These are phyloP conservation scores for Fusarium sp. DNA, from an alignment of 2,329 filamentous ascomycete genomes.

Conservation along the genomic window DNA sequence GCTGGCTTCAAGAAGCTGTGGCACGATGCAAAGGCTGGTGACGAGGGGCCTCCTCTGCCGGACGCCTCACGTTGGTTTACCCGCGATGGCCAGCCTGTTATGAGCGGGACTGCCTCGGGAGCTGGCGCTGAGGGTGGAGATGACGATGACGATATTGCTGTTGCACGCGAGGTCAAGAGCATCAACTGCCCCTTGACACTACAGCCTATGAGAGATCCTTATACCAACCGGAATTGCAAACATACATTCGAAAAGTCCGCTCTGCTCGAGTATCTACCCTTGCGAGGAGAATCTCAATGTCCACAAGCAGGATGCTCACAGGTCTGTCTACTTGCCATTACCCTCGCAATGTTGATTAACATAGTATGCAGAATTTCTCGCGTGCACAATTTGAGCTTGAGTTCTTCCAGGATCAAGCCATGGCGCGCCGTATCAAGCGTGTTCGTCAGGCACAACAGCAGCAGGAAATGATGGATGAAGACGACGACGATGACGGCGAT, in stretches of 20 bases:
- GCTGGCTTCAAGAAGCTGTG: constrained; percentile 69
- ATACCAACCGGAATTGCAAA: constrained; percentile 74
- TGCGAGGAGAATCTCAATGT: constrained; percentile 63
- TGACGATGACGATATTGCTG: constrained; percentile 76
- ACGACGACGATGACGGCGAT: constrained; percentile 43
- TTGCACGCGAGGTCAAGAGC: constrained; percentile 72
- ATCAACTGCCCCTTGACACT: constrained; percentile 79
- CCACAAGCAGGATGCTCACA: constrained; percentile 74
- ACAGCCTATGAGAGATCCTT: constrained; percentile 72
- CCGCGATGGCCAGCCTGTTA: constrained; percentile 58
- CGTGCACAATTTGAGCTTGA: constrained; percentile 57
- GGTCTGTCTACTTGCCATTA: constrained; percentile 53
- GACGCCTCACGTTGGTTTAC: constrained; percentile 68
- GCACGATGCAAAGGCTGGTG: constrained; percentile 65
- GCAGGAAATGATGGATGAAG: constrained; percentile 55
- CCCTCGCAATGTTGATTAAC: neutral
- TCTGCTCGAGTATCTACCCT: constrained; percentile 68
- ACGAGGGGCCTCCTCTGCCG: constrained; percentile 64
- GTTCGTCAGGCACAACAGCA: constrained; percentile 59
- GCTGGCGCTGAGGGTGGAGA: constrained; percentile 58
- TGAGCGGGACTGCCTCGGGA: constrained; percentile 42
- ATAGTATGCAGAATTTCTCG: constrained; percentile 58
- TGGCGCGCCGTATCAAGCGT: constrained; percentile 70
- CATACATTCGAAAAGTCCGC: constrained; percentile 78
- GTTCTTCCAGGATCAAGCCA: constrained; percentile 67